These are phyloP conservation scores for Tephrocybe sp. DNA, from an alignment of 768 basidiomycete genomes.

Conservation along the genomic window DNA sequence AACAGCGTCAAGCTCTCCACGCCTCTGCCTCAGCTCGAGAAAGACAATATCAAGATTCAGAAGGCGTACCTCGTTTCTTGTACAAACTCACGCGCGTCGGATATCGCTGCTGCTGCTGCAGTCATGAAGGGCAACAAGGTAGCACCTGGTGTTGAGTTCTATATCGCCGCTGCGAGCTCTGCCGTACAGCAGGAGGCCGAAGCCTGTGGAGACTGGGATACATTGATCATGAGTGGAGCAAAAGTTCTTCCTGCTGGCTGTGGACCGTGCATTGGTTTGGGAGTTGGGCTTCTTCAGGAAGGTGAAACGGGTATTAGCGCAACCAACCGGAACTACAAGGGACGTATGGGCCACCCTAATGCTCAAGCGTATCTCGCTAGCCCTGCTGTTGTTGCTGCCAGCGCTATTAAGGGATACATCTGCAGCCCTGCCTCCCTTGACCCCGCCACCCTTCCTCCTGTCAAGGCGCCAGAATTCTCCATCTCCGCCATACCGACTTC, in stretches of 20 bases:
- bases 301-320: slow-evolving; percentile 96
- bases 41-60: slow-evolving; percentile 74
- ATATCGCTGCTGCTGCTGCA: slow-evolving; percentile 89
- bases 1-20: slow-evolving; percentile 98
- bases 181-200: slow-evolving; percentile 91
- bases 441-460: slow-evolving; percentile 43
- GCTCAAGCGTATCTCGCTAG: slow-evolving; percentile 95
- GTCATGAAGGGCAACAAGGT: slow-evolving; percentile 81
- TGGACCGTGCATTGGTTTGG: slow-evolving; percentile 97
- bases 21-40: slow-evolving; percentile 80
- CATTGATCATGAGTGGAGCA: slow-evolving; percentile 84
- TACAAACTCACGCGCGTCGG: slow-evolving; percentile 95
- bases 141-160: slow-evolving; percentile 91
- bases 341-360: slow-evolving; percentile 95
- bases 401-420: slow-evolving; percentile 90
- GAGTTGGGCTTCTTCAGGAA: slow-evolving; percentile 88
- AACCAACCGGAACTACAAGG: slow-evolving; percentile 99
- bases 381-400: slow-evolving; percentile 96
- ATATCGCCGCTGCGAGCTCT: slow-evolving; percentile 94
- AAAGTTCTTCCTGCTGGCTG: slow-evolving; percentile 94
- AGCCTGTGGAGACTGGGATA: slow-evolving; percentile 81
- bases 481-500: slow-evolving; percentile 33
- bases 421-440: slow-evolving; percentile 75
- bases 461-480: slow-evolving; percentile 56
- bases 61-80: slow-evolving; percentile 99